These are phyloP conservation scores for Leptographium lundbergii DNA, from an alignment of 2,329 filamentous ascomycete genomes.

Conservation along the genomic window DNA sequence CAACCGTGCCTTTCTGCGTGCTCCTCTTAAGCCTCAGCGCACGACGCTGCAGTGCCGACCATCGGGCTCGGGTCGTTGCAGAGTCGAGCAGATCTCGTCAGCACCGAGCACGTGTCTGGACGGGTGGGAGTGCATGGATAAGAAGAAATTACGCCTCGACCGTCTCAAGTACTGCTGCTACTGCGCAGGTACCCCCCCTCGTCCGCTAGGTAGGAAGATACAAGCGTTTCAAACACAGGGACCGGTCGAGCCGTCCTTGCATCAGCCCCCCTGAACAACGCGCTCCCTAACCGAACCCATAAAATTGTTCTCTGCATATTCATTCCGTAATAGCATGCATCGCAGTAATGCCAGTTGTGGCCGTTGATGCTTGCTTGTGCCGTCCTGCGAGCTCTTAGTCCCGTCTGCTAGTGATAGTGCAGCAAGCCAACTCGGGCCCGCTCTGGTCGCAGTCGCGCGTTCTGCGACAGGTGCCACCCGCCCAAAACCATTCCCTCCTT, in stretches of 20 bases:
- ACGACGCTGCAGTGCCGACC: not conserved
- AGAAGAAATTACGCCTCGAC: not conserved
- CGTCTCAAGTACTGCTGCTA: not conserved
- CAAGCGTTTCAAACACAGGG: not conserved
- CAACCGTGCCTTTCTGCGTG: not conserved
- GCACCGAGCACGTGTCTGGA: not conserved
- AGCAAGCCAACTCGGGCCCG: not conserved
- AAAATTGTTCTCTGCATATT: not conserved
- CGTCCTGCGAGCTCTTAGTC: not conserved
- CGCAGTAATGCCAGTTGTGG: not conserved
- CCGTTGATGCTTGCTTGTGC: not conserved
- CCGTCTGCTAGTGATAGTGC: not conserved
- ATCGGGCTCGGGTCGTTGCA: not conserved
- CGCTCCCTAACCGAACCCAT: not conserved
- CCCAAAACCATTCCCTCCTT: not conserved
- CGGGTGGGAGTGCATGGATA: too few relatives aligned
- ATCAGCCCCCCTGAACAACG: too few relatives aligned
- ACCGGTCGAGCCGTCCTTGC: too few relatives aligned
- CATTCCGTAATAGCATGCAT: not conserved
- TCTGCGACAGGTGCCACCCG: conserved; percentile 1
- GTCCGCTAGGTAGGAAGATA: not conserved
- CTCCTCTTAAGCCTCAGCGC: not conserved
- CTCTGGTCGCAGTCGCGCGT: not conserved
- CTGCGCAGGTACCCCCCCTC: not conserved
- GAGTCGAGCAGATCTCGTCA: not conserved